phyloP scores from a whole-genome alignment of 768 basidiomycete species.

The Lactifluus piperatus region DNA sequence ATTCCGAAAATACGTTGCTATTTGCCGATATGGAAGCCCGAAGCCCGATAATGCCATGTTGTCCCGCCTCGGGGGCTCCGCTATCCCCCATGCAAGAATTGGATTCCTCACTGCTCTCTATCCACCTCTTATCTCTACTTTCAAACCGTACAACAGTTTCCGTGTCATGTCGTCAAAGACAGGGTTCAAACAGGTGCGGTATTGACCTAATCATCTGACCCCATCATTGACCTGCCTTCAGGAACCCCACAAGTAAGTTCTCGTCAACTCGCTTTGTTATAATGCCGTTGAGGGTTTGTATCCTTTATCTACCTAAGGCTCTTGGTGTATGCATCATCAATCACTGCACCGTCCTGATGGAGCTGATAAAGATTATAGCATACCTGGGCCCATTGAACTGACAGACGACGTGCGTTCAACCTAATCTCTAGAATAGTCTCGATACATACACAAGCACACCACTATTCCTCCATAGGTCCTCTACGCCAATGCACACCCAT shows the following conservation, averaged over 20 bases:
- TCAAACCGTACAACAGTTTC: conserved; percentile 9
- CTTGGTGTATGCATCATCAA: conserved; percentile 22
- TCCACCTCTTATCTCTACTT: conserved; percentile 6
- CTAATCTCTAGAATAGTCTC: neutral
- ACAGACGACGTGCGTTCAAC: conserved; percentile 42
- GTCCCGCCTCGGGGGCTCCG: conserved; percentile 1
- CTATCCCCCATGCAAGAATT: neutral
- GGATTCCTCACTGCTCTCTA: neutral
- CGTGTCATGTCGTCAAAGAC: conserved; percentile 23
- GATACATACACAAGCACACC: neutral
- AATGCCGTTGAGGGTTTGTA: neutral
- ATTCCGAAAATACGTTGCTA: neutral
- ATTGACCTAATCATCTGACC: neutral
- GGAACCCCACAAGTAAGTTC: conserved; percentile 43
- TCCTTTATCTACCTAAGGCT: conserved; percentile 11
- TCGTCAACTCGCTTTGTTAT: neutral
- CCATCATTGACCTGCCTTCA: conserved; percentile 18
- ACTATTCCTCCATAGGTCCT: conserved; percentile 48
- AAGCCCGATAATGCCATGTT: conserved; percentile 17
- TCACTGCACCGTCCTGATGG: neutral
- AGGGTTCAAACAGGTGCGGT: conserved; percentile 29
- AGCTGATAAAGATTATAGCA: conserved; percentile 26
- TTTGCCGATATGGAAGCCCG: neutral
- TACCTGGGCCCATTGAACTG: conserved; percentile 51
- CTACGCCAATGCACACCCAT: conserved; percentile 87